Conservation (phyloP, 257 asterid genomes). For the Forsythia suspensa region DNA sequence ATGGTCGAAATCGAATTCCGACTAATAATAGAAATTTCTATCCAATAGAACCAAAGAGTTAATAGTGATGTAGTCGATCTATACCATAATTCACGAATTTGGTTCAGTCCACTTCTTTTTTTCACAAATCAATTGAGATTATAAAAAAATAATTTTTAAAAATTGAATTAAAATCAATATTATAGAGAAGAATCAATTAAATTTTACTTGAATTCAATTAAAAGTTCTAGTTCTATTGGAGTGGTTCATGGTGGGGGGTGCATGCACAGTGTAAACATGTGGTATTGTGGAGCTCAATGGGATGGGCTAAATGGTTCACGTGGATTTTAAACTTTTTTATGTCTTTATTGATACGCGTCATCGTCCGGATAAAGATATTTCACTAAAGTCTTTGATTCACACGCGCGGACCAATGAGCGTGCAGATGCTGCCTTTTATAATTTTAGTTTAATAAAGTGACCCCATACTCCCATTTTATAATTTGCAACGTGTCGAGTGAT, state of each 20-base stretch:
- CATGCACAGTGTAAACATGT: constrained; percentile 18
- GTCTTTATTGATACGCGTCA: neutral
- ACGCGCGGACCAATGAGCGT: neutral
- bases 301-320: constrained; percentile 3
- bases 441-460: constrained; percentile 14
- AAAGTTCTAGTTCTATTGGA: too few species aligned
- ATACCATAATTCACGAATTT: too few species aligned
- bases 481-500: constrained; percentile 34
- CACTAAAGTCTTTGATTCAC: neutral
- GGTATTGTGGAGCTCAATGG: constrained; percentile 32
- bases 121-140: too few species aligned
- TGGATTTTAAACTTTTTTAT: neutral
- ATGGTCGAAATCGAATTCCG: too few species aligned
- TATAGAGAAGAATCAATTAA: too few species aligned
- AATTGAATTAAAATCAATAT: too few species aligned
- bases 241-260: neutral
- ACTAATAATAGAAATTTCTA: too few species aligned
- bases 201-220: too few species aligned
- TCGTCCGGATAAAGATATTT: neutral
- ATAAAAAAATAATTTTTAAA: too few species aligned
- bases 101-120: too few species aligned
- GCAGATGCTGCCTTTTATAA: neutral
- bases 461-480: constrained; percentile 16
- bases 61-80: too few species aligned
- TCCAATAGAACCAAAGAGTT: too few species aligned